Percentiles rank a stretch among this genome's conserved stretches.
Evolutionary conservation across 169 alveolate genomes (phyloP).

Genomic region (Theileria parva): DNA sequence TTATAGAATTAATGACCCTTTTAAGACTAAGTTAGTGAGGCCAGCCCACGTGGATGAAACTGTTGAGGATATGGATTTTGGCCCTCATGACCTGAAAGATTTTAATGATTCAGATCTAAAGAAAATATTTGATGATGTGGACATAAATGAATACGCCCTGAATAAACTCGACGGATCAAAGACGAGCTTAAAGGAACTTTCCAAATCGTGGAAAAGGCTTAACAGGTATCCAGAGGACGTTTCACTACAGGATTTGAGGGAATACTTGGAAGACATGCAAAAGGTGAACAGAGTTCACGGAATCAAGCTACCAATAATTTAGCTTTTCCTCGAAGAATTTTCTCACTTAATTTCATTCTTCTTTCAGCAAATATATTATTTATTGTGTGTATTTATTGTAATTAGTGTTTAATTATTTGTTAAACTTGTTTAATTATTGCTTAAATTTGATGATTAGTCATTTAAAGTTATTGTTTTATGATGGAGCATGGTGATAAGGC

Average conservation of each 20-base stretch:
- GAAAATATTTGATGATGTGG: constrained; percentile 1
- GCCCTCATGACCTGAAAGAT: constrained; percentile 15
- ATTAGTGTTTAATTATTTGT: no score
- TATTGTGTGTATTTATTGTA: not conserved
- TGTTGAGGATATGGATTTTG: not conserved
- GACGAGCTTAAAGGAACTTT: constrained; percentile 26
- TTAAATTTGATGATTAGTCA: not conserved
- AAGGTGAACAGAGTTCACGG: constrained; percentile 50
- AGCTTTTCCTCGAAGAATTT: not conserved
- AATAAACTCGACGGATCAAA: constrained; percentile 14
- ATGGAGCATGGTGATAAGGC: not conserved
- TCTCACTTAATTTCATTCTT: not conserved
- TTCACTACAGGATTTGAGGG: constrained; percentile 37
- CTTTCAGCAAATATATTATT: not conserved
- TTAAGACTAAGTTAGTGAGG: not conserved
- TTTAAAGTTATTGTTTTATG: not conserved
- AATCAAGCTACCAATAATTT: constrained; percentile 43
- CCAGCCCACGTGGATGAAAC: not conserved
- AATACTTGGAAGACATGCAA: constrained; percentile 48
- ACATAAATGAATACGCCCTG: constrained; percentile 15
- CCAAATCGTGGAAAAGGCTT: constrained; percentile 59
- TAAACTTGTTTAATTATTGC: not conserved
- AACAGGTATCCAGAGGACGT: constrained; percentile 24
- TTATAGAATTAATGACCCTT: constrained; percentile 13
- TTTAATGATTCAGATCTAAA: constrained; percentile 24